Percentiles rank a stretch among this genome's conserved stretches.
These are phyloP conservation scores for Prunella vulgaris DNA, from an alignment of 257 asterid species.

Conservation along the genomic window DNA sequence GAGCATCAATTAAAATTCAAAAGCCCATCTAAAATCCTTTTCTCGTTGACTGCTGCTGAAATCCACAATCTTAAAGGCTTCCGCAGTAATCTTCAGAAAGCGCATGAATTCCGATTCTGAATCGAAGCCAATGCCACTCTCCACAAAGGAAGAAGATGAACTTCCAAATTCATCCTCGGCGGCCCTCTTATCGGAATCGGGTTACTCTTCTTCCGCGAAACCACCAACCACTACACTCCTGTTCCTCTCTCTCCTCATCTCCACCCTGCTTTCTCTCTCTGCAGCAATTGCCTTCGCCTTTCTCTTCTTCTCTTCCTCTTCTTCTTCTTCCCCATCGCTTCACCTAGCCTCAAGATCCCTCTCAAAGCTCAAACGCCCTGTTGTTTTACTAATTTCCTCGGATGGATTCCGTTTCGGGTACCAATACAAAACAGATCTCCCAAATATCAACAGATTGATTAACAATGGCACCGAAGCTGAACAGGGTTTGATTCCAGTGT, in stretches of 20 bases:
- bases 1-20: too few species aligned
- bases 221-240: constrained; percentile 2
- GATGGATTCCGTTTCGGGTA: constrained; percentile 80
- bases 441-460: constrained; percentile 47
- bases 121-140: constrained; percentile 20
- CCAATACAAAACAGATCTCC: constrained; percentile 55
- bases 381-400: constrained; percentile 53
- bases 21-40: not conserved
- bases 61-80: too few species aligned
- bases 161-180: constrained; percentile 35
- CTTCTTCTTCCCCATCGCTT: constrained; percentile 10
- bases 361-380: constrained; percentile 48
- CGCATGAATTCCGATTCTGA: constrained; percentile 16
- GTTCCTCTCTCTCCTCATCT: constrained; percentile 32
- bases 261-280: constrained; percentile 39
- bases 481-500: constrained; percentile 60
- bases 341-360: constrained; percentile 27
- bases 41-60: too few species aligned
- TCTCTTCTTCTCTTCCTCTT: constrained; percentile 29
- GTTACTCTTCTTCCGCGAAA: not conserved
- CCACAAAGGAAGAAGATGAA: constrained; percentile 25
- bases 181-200: constrained; percentile 30
- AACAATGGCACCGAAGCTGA: constrained; percentile 63
- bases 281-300: constrained; percentile 49
- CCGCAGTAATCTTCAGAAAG: not conserved